Percentiles rank a stretch among this genome's conserved stretches.
Evolutionary conservation across 345 rosid genomes (phyloP).

Genomic region (Arabis alpina): DNA sequence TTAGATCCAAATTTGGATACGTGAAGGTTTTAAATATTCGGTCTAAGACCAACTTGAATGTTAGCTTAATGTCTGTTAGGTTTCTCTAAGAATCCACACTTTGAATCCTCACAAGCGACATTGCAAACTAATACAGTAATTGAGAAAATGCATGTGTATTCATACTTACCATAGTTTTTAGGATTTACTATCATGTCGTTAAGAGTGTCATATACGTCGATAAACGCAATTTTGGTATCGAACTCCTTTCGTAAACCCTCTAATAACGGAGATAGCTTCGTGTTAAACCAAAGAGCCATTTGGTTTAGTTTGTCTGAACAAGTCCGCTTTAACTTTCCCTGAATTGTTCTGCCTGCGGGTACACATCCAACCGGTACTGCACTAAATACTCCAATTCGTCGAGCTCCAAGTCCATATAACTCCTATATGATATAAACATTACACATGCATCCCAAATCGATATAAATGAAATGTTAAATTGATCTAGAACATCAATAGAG

Average conservation of each 20-base stretch:
- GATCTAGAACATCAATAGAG: background rate
- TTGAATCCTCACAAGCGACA: background rate
- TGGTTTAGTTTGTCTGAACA: slow-evolving; percentile 2
- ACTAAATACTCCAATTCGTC: slow-evolving; percentile 35
- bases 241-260: slow-evolving; percentile 8
- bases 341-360: slow-evolving; percentile 22
- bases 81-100: background rate
- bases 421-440: slow-evolving; percentile 29
- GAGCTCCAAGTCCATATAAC: slow-evolving; percentile 32
- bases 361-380: slow-evolving; percentile 38
- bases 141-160: background rate
- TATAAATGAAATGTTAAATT: background rate
- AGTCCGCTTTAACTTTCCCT: background rate
- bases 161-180: slow-evolving; percentile 44
- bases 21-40: background rate
- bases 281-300: slow-evolving; percentile 26
- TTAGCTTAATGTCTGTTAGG: background rate
- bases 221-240: slow-evolving; percentile 38
- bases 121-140: background rate
- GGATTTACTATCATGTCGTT: slow-evolving; percentile 48
- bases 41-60: background rate
- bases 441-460: background rate
- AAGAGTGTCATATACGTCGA: slow-evolving; percentile 51
- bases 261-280: slow-evolving; percentile 13
- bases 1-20: background rate